These are phyloP conservation scores for Lipomyces yarrowii DNA, from an alignment of 1,139 yeast genomes.

Conservation along the genomic window DNA sequence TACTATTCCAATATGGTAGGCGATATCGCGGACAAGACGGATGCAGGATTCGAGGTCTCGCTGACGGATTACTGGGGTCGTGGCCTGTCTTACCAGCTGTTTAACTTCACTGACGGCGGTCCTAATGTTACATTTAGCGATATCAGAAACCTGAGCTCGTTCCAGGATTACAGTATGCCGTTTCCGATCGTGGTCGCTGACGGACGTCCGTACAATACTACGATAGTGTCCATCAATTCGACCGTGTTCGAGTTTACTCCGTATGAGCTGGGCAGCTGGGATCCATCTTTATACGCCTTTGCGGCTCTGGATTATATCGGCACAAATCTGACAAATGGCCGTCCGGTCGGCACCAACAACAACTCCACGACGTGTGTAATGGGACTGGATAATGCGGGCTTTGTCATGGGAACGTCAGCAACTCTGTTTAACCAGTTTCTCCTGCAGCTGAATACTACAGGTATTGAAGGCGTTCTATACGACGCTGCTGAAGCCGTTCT, in stretches of 20 bases:
- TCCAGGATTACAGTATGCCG: constrained; percentile 73
- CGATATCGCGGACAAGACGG: constrained; percentile 59
- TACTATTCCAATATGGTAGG: constrained; percentile 60
- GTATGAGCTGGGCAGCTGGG: constrained; percentile 86
- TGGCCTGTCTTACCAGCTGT: constrained; percentile 76
- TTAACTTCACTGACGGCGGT: constrained; percentile 60
- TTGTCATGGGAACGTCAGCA: constrained; percentile 73
- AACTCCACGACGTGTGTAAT: constrained; percentile 48
- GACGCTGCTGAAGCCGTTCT: constrained; percentile 43
- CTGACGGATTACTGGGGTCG: constrained; percentile 95
- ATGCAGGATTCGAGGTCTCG: constrained; percentile 77
- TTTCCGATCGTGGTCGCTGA: constrained; percentile 85
- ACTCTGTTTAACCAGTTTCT: constrained; percentile 74
- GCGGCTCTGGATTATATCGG: constrained; percentile 75
- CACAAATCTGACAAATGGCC: constrained; percentile 62
- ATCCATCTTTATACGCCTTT: constrained; percentile 74
- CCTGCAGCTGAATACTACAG: constrained; percentile 58
- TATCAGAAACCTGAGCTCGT: constrained; percentile 56
- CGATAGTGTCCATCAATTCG: constrained; percentile 64
- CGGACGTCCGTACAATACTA: constrained; percentile 54
- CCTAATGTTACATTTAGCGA: constrained; percentile 69
- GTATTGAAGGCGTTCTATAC: constrained; percentile 53
- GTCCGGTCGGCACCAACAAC: constrained; percentile 40
- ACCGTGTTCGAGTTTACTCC: constrained; percentile 85
- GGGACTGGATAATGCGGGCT: constrained; percentile 73